Conservation (phyloP, 2,329 filamentous ascomycete species). For the Talaromyces pinophilus region DNA sequence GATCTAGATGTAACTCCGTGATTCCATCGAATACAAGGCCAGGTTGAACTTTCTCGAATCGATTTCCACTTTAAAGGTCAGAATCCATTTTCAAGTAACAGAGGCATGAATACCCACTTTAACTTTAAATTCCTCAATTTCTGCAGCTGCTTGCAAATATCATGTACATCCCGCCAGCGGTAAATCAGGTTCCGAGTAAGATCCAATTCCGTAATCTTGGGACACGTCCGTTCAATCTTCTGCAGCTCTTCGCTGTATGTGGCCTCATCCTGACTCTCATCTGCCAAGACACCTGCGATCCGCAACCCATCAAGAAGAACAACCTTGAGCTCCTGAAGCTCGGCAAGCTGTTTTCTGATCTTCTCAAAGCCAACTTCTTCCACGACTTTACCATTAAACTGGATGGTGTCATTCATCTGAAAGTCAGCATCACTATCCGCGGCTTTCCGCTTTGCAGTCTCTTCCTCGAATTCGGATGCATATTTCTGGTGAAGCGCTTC, state of each 20-base stretch:
- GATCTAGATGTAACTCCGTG: slow-evolving; percentile 64
- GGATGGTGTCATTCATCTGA: slow-evolving; percentile 56
- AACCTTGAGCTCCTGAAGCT: slow-evolving; percentile 74
- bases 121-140: slow-evolving; percentile 66
- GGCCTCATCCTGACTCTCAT: slow-evolving; percentile 24
- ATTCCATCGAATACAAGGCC: slow-evolving; percentile 53
- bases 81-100: slow-evolving; percentile 23
- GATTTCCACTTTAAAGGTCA: slow-evolving; percentile 65
- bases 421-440: slow-evolving; percentile 3
- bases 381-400: slow-evolving; percentile 78
- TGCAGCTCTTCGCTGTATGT: slow-evolving; percentile 33
- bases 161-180: slow-evolving; percentile 63
- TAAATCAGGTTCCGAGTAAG: slow-evolving; percentile 81
- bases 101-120: slow-evolving; percentile 58
- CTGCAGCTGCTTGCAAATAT: slow-evolving; percentile 71
- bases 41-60: slow-evolving; percentile 51
- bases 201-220: slow-evolving; percentile 71
- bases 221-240: slow-evolving; percentile 59
- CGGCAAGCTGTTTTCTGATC: slow-evolving; percentile 74
- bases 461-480: slow-evolving; percentile 58
- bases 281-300: slow-evolving; percentile 50
- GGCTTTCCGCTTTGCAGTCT: slow-evolving; percentile 25
- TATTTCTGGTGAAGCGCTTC: slow-evolving; percentile 84
- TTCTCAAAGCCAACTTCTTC: slow-evolving; percentile 97
- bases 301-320: slow-evolving; percentile 78